Evolutionary conservation across 176 grass and related monocot genomes (phyloP).

Genomic region (Raddia guianensis): DNA sequence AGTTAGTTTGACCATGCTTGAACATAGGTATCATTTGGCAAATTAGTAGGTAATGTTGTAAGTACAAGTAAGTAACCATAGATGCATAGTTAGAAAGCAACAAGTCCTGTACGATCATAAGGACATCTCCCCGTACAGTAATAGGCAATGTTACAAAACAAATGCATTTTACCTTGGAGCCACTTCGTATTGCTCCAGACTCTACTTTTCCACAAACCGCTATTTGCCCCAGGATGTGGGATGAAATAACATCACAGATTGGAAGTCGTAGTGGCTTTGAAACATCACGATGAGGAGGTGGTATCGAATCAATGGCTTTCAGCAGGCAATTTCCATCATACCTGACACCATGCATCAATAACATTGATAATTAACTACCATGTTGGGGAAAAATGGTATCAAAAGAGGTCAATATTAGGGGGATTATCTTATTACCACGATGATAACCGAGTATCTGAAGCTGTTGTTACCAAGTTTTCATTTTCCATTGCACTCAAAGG

Average conservation of each 20-base stretch:
- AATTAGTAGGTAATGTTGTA: background rate
- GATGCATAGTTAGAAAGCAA: background rate
- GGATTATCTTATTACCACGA: conserved; percentile 70
- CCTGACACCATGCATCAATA: conserved; percentile 49
- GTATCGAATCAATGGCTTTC: conserved; percentile 68
- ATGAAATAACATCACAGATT: conserved; percentile 85
- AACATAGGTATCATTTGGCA: background rate
- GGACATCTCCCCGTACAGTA: background rate
- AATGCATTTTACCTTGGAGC: conserved; percentile 67
- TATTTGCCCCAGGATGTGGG: conserved; percentile 64
- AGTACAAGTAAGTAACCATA: background rate
- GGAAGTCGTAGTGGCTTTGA: conserved; percentile 69
- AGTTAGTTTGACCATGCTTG: background rate
- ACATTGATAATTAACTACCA: conserved; percentile 6
- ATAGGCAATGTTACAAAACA: background rate
- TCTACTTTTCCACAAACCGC: conserved; percentile 79
- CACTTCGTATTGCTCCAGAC: conserved; percentile 67
- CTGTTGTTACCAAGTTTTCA: conserved; percentile 61
- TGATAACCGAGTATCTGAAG: conserved; percentile 67
- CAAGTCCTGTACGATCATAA: background rate
- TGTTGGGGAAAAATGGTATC: background rate
- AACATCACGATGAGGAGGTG: conserved; percentile 60
- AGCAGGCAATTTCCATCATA: conserved; percentile 67
- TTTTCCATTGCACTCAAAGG: conserved; percentile 82
- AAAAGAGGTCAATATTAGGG: background rate